Percentiles rank a stretch among this genome's conserved stretches.
Conservation (phyloP, 805 yeast genomes). For the Nakazawaea ishiwadae region DNA sequence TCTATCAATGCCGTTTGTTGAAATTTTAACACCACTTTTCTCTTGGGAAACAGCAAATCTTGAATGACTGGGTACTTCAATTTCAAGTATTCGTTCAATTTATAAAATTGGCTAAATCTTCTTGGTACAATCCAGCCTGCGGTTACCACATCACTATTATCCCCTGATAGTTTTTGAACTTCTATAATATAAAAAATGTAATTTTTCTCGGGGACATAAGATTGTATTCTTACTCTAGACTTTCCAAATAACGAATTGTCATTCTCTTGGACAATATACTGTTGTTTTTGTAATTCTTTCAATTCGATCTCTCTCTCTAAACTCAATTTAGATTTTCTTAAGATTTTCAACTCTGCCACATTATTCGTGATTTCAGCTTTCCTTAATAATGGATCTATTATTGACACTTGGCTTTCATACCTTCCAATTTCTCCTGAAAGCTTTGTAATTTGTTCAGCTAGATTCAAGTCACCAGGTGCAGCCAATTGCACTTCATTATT, state of each 20-base stretch:
- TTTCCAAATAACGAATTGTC: constrained; percentile 73
- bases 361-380: constrained; percentile 88
- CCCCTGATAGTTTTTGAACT: constrained; percentile 47
- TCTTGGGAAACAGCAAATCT: constrained; percentile 50
- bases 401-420: constrained; percentile 54
- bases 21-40: constrained; percentile 65
- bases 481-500: constrained; percentile 39
- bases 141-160: constrained; percentile 31
- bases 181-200: constrained; percentile 72
- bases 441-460: constrained; percentile 63
- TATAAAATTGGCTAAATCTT: constrained; percentile 79
- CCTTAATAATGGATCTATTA: constrained; percentile 60
- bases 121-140: constrained; percentile 92
- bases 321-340: constrained; percentile 62
- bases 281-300: constrained; percentile 74
- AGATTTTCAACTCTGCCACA: constrained; percentile 58
- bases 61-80: constrained; percentile 45
- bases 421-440: constrained; percentile 53
- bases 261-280: constrained; percentile 75
- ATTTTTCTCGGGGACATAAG: constrained; percentile 48
- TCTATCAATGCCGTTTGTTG: constrained; percentile 63
- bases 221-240: constrained; percentile 48
- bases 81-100: constrained; percentile 61
- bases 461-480: constrained; percentile 63
- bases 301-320: constrained; percentile 67